Conservation (phyloP, 768 basidiomycete species). For the Kockovaella imperatae region DNA sequence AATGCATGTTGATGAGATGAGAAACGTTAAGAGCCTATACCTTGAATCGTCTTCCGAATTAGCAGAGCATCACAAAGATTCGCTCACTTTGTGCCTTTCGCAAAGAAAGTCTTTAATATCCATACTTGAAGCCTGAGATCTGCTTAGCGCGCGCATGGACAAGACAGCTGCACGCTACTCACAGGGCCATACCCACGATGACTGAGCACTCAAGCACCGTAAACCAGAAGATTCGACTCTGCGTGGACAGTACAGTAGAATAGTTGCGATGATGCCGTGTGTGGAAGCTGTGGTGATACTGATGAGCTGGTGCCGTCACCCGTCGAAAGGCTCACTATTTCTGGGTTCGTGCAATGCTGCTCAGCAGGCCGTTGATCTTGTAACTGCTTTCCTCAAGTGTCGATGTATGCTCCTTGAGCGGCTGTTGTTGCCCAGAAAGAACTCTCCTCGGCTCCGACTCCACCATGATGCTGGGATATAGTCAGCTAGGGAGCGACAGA, state of each 20-base stretch:
- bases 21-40: conserved; percentile 9
- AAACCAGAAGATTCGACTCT: conserved; percentile 91
- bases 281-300: conserved; percentile 61
- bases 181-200: conserved; percentile 81
- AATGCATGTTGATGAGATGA: not conserved
- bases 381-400: conserved; percentile 93
- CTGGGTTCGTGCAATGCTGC: conserved; percentile 85
- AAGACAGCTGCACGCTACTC: conserved; percentile 40
- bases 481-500: conserved; percentile 46
- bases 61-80: not conserved
- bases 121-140: conserved; percentile 71
- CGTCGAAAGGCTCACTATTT: conserved; percentile 69
- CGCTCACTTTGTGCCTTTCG: conserved; percentile 69
- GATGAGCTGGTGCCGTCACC: not conserved
- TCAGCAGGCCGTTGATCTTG: conserved; percentile 74
- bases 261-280: conserved; percentile 92
- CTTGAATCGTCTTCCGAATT: conserved; percentile 20
- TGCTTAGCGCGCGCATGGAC: not conserved
- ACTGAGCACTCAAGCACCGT: conserved; percentile 65
- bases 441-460: conserved; percentile 91
- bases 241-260: conserved; percentile 80
- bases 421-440: conserved; percentile 68
- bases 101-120: conserved; percentile 91
- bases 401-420: conserved; percentile 80
- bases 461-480: conserved; percentile 80